phyloP scores from a whole-genome alignment of 1,284 basidiomycete species.

The Puccinia triticina region DNA sequence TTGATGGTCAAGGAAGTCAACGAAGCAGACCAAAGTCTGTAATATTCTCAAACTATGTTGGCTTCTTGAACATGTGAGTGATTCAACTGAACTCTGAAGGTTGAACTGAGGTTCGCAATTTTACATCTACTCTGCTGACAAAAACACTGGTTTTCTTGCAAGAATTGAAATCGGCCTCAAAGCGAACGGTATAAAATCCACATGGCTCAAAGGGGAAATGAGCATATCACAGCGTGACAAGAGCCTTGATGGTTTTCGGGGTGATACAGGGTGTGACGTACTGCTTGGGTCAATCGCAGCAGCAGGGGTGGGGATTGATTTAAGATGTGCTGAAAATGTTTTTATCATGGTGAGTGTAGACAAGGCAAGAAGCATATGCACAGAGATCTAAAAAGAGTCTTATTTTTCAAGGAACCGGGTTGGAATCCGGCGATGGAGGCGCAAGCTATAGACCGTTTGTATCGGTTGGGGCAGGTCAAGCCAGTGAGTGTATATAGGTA shows the following conservation, averaged over 20 bases:
- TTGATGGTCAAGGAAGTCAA: too few species aligned
- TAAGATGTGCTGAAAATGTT: slow-evolving; percentile 20
- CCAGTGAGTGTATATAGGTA: slow-evolving; percentile 7
- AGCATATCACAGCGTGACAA: background rate
- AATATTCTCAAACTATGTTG: slow-evolving; percentile 11
- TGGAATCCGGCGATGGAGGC: slow-evolving; percentile 19
- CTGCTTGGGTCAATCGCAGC: slow-evolving; percentile 7
- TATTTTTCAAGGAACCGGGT: slow-evolving; percentile 5
- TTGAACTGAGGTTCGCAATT: too few species aligned
- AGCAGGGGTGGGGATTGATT: slow-evolving; percentile 17
- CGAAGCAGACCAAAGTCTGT: background rate
- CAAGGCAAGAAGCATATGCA: too few species aligned
- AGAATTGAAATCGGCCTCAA: slow-evolving; percentile 15
- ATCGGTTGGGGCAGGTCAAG: background rate
- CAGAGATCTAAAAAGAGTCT: background rate
- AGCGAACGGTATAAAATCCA: background rate
- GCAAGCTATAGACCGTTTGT: slow-evolving; percentile 1
- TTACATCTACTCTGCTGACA: background rate
- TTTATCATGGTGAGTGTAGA: background rate
- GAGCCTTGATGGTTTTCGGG: background rate
- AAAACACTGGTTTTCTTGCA: background rate
- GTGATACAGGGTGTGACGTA: background rate
- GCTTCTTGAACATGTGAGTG: background rate
- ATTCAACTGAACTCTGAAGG: too few species aligned
- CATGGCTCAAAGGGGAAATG: background rate